A percentile compares a stretch with the other conserved stretches of the same genome.
Conservation (phyloP, 345 rosid species). For the Arabidopsis suecica region DNA sequence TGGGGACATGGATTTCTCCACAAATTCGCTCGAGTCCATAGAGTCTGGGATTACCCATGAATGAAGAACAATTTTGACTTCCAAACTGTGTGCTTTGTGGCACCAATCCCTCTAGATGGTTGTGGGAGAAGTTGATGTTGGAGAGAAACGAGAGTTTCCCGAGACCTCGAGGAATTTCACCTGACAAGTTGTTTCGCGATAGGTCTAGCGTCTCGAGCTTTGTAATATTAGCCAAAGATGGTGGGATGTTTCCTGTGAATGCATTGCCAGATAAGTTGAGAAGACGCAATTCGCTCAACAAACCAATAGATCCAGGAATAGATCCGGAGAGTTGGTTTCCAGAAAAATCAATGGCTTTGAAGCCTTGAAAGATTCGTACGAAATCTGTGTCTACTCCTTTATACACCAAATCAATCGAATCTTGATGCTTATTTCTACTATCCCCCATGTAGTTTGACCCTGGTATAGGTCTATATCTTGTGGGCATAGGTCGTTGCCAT, state of each 20-base stretch:
- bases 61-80: slow-evolving; percentile 16
- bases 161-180: slow-evolving; percentile 8
- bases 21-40: not conserved
- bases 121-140: slow-evolving; percentile 20
- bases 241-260: slow-evolving; percentile 16
- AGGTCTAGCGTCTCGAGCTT: slow-evolving; percentile 15
- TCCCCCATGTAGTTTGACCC: not conserved
- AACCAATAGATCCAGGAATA: slow-evolving; percentile 17
- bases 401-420: not conserved
- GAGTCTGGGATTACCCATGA: not conserved
- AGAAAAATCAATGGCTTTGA: slow-evolving; percentile 28
- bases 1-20: not conserved
- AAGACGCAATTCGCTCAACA: not conserved
- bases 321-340: not conserved
- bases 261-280: slow-evolving; percentile 18
- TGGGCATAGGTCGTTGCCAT: no score
- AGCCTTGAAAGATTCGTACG: not conserved
- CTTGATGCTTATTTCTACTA: not conserved
- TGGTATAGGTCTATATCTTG: no score
- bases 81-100: slow-evolving; percentile 10
- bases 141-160: slow-evolving; percentile 11
- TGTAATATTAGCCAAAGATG: slow-evolving; percentile 1
- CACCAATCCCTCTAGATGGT: slow-evolving; percentile 10
- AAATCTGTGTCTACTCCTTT: slow-evolving; percentile 4
- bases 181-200: slow-evolving; percentile 12